Evolutionary conservation across 768 basidiomycete species (phyloP).

Genomic region (Porpolomopsis calyptriformis): DNA sequence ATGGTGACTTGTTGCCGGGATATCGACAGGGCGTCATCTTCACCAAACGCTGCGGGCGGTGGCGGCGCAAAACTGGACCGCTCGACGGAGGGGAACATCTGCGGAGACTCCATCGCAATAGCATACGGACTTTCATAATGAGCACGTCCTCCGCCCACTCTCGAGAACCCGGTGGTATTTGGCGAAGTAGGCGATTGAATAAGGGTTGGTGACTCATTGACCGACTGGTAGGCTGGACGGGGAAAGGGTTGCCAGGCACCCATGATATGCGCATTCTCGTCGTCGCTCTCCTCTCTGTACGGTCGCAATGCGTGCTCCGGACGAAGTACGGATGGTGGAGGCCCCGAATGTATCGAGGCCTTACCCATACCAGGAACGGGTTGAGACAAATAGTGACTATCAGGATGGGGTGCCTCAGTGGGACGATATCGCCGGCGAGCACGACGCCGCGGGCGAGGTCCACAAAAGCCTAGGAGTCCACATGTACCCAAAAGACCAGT

Average conservation of each 20-base stretch:
- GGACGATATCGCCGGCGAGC: conserved; percentile 15
- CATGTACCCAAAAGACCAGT: conserved; percentile 83
- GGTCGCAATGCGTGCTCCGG: conserved; percentile 72
- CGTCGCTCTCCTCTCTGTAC: conserved; percentile 70
- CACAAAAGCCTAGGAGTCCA: conserved; percentile 58
- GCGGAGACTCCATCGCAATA: conserved; percentile 50
- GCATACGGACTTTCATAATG: conserved; percentile 82
- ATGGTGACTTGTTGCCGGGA: conserved; percentile 27
- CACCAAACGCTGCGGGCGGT: conserved; percentile 19
- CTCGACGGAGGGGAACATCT: conserved; percentile 58
- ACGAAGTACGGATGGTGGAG: conserved; percentile 61
- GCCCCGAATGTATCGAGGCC: conserved; percentile 44
- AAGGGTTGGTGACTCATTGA: conserved; percentile 27
- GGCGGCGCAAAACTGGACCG: conserved; percentile 24
- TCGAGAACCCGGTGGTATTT: conserved; percentile 57
- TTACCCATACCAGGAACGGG: conserved; percentile 30
- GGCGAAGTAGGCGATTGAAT: conserved; percentile 9
- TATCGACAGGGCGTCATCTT: conserved; percentile 39
- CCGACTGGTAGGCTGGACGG: conserved; percentile 36
- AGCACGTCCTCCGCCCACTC: conserved; percentile 80
- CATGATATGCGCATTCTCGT: conserved; percentile 82
- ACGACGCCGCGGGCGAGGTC: conserved; percentile 32
- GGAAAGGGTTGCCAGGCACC: conserved; percentile 83
- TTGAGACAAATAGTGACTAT: conserved; percentile 31
- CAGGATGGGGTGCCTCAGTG: conserved; percentile 19